Evolutionary conservation across 805 yeast genomes (phyloP).

Genomic region (Groenewaldozyma tartarivorans): DNA sequence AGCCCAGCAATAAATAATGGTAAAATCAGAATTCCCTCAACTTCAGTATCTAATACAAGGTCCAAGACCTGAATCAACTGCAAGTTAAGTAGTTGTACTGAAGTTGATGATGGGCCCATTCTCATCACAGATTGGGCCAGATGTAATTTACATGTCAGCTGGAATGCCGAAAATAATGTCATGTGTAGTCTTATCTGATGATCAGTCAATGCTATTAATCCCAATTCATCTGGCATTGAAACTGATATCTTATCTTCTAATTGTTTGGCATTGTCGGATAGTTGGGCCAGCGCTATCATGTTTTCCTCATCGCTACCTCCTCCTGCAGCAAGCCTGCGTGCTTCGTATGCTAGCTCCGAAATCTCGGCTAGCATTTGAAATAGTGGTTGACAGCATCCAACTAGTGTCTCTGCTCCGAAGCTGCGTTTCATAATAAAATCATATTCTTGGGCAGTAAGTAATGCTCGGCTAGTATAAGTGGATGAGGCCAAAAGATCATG

Average conservation of each 20-base stretch:
- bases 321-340: conserved; percentile 30
- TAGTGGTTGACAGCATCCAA: conserved; percentile 65
- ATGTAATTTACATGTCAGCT: conserved; percentile 57
- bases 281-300: conserved; percentile 4
- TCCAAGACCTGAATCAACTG: conserved; percentile 51
- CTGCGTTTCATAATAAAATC: conserved; percentile 34
- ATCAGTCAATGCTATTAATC: conserved; percentile 31
- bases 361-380: conserved; percentile 61
- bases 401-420: conserved; percentile 54
- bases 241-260: conserved; percentile 42
- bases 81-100: conserved; percentile 48
- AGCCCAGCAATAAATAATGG: conserved; percentile 75
- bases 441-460: conserved; percentile 55
- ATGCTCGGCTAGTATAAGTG: conserved; percentile 46
- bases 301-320: conserved; percentile 8
- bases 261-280: conserved; percentile 19
- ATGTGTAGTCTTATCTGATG: conserved; percentile 56
- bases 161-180: conserved; percentile 62
- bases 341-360: conserved; percentile 46
- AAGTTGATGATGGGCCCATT: conserved; percentile 52
- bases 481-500: conserved; percentile 67
- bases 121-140: conserved; percentile 55
- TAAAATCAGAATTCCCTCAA: conserved; percentile 64
- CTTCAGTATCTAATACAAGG: conserved; percentile 51
- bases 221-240: conserved; percentile 44